Evolutionary conservation across 2,329 filamentous ascomycete genomes (phyloP).

Genomic region (Penicillium sp.): DNA sequence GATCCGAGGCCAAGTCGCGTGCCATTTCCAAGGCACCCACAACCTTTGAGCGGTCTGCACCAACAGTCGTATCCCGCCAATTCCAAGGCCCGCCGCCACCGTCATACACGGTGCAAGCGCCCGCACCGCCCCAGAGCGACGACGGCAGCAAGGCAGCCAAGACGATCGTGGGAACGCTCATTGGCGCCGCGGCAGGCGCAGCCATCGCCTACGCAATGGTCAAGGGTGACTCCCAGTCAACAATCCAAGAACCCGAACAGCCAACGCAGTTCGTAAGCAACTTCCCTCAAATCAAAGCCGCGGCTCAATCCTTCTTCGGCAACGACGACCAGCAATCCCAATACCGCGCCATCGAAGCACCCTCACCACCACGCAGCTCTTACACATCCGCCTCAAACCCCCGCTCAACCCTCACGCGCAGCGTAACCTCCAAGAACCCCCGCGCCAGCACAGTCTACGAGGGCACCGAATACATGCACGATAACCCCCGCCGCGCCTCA

Average conservation of each 20-base stretch:
- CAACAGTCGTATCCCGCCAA: conserved; percentile 25
- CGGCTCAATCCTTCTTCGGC: conserved; percentile 22
- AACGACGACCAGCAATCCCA: conserved; percentile 4
- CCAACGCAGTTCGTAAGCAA: conserved; percentile 28
- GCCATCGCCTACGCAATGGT: conserved; percentile 74
- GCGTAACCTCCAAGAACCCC: conserved; percentile 41
- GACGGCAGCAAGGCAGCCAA: conserved; percentile 54
- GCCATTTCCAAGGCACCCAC: conserved; percentile 31
- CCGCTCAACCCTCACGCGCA: conserved; percentile 36
- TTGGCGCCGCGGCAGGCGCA: conserved; percentile 76
- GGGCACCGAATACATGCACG: conserved; percentile 35
- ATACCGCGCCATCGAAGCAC: conserved; percentile 37
- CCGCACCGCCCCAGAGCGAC: conserved; percentile 32
- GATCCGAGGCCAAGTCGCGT: conserved; percentile 21
- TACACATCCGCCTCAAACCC: conserved; percentile 28
- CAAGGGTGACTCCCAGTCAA: conserved; percentile 52
- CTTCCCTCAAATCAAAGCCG: conserved; percentile 25
- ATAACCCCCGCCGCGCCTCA: conserved; percentile 37
- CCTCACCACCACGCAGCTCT: conserved; percentile 25
- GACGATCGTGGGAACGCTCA: conserved; percentile 69
- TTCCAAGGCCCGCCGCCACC: conserved; percentile 24
- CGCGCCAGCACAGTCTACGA: conserved; percentile 45
- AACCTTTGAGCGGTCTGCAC: conserved; percentile 22
- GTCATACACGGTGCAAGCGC: conserved; percentile 28
- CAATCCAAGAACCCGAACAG: conserved; percentile 20